These are phyloP conservation scores for Leucosporidium scottii DNA, from an alignment of 768 basidiomycete species.

Conservation along the genomic window DNA sequence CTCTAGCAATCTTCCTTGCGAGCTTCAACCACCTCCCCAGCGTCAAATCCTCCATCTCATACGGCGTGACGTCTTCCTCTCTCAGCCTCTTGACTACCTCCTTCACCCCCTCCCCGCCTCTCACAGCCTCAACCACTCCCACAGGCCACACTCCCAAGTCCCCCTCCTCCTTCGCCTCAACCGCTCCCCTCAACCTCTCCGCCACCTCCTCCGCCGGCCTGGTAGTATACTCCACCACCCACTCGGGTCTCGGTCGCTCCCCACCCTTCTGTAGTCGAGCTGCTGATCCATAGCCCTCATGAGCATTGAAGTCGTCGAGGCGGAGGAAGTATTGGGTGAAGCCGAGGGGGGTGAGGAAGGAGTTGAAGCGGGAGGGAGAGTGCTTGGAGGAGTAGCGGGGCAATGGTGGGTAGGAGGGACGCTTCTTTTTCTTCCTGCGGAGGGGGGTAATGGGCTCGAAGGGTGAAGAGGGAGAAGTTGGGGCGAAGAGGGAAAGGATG, in stretches of 20 bases:
- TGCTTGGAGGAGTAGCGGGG: constrained; percentile 52
- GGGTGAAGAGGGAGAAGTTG: too few relatives aligned
- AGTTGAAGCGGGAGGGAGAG: constrained; percentile 66
- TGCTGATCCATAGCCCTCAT: neutral
- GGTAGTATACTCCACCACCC: constrained; percentile 54
- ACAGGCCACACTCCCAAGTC: constrained; percentile 51
- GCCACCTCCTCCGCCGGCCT: neutral
- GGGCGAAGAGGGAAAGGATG: neutral
- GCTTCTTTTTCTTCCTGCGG: constrained; percentile 52
- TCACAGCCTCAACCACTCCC: constrained; percentile 66
- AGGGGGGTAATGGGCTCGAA: neutral
- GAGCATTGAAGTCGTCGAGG: neutral
- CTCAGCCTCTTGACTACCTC: constrained; percentile 49
- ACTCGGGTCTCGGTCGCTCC: constrained; percentile 53
- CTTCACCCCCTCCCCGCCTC: constrained; percentile 62
- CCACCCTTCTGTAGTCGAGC: constrained; percentile 51
- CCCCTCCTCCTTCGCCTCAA: constrained; percentile 26
- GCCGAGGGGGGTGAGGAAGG: constrained; percentile 64
- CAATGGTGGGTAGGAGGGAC: constrained; percentile 55
- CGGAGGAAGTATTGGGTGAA: constrained; percentile 64
- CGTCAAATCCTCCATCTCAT: constrained; percentile 67
- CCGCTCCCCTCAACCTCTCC: neutral
- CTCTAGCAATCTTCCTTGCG: constrained; percentile 51
- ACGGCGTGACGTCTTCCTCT: constrained; percentile 55
- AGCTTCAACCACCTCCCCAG: constrained; percentile 65